A percentile compares a stretch with the other conserved stretches of the same genome.
Conservation (phyloP, 2,329 filamentous ascomycete species). For the Verticillium zaregamsianum region DNA sequence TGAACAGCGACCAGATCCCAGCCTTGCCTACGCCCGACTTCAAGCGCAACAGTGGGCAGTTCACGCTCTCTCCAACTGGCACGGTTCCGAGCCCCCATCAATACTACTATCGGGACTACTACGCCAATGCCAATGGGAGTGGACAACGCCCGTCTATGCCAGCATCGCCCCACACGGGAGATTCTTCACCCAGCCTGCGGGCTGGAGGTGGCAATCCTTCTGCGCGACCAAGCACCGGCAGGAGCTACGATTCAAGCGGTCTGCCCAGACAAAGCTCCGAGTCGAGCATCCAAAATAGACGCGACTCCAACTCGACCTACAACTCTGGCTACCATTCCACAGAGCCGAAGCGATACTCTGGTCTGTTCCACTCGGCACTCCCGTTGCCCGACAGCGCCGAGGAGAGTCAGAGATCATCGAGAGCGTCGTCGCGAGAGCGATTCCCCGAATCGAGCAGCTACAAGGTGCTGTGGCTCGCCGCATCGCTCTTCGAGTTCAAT, state of each 20-base stretch:
- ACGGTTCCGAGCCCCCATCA: conserved; percentile 47
- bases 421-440: conserved; percentile 57
- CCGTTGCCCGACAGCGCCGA: conserved; percentile 68
- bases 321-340: conserved; percentile 40
- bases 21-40: conserved; percentile 64
- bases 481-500: conserved; percentile 94
- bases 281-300: conserved; percentile 37
- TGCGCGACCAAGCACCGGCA: conserved; percentile 54
- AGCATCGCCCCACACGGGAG: conserved; percentile 51
- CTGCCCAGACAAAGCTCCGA: conserved; percentile 50
- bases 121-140: conserved; percentile 31
- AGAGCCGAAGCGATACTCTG: conserved; percentile 59
- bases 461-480: conserved; percentile 83
- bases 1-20: conserved; percentile 60
- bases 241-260: conserved; percentile 53
- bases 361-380: conserved; percentile 82
- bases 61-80: conserved; percentile 54
- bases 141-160: conserved; percentile 17
- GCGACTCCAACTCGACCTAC: conserved; percentile 53
- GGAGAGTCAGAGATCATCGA: conserved; percentile 48
- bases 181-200: conserved; percentile 44
- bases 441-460: conserved; percentile 51
- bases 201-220: conserved; percentile 21
- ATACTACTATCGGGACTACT: conserved; percentile 54
- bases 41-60: conserved; percentile 60